These are phyloP conservation scores for Ligustrum vulgare DNA, from an alignment of 257 asterid species.

Conservation along the genomic window DNA sequence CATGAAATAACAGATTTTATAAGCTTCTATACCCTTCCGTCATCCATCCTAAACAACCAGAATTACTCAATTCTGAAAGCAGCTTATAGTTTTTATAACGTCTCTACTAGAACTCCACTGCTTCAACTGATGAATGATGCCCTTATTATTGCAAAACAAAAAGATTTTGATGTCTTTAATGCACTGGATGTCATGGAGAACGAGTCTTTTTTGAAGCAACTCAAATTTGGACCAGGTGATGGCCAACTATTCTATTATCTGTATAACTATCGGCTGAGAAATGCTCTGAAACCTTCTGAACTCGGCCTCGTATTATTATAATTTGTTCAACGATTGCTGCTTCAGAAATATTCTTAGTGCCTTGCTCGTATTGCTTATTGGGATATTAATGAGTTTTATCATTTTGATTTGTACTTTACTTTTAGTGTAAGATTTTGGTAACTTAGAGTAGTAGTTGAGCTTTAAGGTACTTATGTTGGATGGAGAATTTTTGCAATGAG, in stretches of 20 bases:
- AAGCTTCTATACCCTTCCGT: constrained; percentile 55
- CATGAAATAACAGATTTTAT: constrained; percentile 46
- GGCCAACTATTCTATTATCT: constrained; percentile 57
- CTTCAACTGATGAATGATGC: constrained; percentile 48
- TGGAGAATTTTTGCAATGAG: background rate
- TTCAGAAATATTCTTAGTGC: background rate
- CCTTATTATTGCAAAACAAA: constrained; percentile 44
- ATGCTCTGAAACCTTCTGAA: constrained; percentile 41
- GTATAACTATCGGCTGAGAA: constrained; percentile 51
- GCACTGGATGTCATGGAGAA: constrained; percentile 57
- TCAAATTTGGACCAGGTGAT: constrained; percentile 56
- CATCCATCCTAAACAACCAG: constrained; percentile 43
- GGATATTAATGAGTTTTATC: constrained; percentile 12
- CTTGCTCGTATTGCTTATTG: constrained; percentile 2
- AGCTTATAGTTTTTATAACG: constrained; percentile 51
- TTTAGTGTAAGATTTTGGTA: constrained; percentile 20
- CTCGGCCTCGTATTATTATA: constrained; percentile 58
- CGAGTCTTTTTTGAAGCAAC: constrained; percentile 37
- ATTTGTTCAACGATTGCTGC: background rate
- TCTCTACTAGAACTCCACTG: constrained; percentile 41
- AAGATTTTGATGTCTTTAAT: constrained; percentile 52
- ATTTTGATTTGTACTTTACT: constrained; percentile 4
- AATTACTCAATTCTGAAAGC: constrained; percentile 43
- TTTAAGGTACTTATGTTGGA: background rate
- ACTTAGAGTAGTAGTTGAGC: background rate